A percentile compares a stretch with the other conserved stretches of the same genome.
Evolutionary conservation across 2,329 filamentous ascomycete genomes (phyloP).

Genomic region (Scedosporium boydii): DNA sequence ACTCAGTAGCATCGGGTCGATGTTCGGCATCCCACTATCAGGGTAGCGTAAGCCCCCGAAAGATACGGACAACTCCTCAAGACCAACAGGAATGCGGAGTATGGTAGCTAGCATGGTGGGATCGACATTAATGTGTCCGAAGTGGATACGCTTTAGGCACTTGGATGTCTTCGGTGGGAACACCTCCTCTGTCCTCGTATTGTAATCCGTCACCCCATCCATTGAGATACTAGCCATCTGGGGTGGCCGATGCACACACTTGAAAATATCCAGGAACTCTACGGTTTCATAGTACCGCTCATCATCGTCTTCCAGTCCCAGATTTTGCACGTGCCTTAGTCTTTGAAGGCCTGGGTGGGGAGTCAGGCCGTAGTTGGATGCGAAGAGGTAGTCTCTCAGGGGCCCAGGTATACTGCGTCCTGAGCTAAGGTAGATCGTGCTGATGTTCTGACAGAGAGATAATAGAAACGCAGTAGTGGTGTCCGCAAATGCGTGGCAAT

Average conservation of each 20-base stretch:
- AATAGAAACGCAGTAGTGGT: not conserved
- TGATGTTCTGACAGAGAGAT: constrained; percentile 3
- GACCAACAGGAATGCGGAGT: constrained; percentile 7
- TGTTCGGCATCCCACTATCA: not conserved
- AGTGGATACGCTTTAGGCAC: constrained; percentile 8
- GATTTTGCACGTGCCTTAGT: not conserved
- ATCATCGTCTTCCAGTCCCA: not conserved
- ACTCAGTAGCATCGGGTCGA: constrained; percentile 6
- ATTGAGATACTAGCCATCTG: constrained; percentile 4
- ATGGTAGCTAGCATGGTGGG: constrained; percentile 7
- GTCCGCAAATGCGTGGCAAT: not conserved
- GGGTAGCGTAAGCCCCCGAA: not conserved
- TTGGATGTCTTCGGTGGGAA: constrained; percentile 6
- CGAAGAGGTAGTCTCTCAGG: constrained; percentile 3
- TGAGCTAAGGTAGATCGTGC: not conserved
- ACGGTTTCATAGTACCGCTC: not conserved
- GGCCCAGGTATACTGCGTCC: not conserved
- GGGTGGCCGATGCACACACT: constrained; percentile 10
- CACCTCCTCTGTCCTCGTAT: not conserved
- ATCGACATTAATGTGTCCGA: constrained; percentile 7
- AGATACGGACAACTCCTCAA: constrained; percentile 7
- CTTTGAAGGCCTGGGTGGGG: constrained; percentile 3
- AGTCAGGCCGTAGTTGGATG: constrained; percentile 6
- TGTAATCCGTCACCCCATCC: constrained; percentile 8
- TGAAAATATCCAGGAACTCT: constrained; percentile 4